phyloP scores from a whole-genome alignment of 1,139 yeast genomes.

The Hanseniaspora sp. region DNA sequence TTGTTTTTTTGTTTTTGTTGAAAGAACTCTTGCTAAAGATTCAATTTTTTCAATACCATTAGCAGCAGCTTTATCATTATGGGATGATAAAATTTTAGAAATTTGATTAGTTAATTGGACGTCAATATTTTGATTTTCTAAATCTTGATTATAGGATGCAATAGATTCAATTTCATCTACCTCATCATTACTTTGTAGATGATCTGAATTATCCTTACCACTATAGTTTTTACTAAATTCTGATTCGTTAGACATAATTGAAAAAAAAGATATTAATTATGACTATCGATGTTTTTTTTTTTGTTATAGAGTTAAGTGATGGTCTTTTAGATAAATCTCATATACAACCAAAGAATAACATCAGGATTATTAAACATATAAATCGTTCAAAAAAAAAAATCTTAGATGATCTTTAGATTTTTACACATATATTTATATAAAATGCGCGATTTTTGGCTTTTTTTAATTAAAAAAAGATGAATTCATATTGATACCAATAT shows the following conservation, averaged over 20 bases:
- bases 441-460: no score
- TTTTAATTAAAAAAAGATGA: no score
- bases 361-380: no score
- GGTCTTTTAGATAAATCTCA: no score
- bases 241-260: not conserved
- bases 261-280: not conserved
- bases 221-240: not conserved
- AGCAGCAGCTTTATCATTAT: slow-evolving; percentile 46
- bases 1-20: slow-evolving; percentile 33
- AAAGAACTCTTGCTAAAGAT: slow-evolving; percentile 34
- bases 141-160: slow-evolving; percentile 23
- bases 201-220: not conserved
- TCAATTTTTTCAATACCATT: slow-evolving; percentile 38
- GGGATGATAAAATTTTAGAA: slow-evolving; percentile 26
- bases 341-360: no score
- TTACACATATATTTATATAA: no score
- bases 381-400: no score
- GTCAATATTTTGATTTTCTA: slow-evolving; percentile 23
- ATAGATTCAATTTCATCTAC: slow-evolving; percentile 9
- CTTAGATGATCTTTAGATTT: no score
- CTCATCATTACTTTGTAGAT: not conserved
- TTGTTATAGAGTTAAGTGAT: not conserved
- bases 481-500: no score
- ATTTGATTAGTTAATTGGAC: slow-evolving; percentile 27
- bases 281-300: not conserved